Evolutionary conservation across 345 rosid species (phyloP), one percentile per base, ranked within the genome.

Genomic region (Pugionium cornutum): DNA sequence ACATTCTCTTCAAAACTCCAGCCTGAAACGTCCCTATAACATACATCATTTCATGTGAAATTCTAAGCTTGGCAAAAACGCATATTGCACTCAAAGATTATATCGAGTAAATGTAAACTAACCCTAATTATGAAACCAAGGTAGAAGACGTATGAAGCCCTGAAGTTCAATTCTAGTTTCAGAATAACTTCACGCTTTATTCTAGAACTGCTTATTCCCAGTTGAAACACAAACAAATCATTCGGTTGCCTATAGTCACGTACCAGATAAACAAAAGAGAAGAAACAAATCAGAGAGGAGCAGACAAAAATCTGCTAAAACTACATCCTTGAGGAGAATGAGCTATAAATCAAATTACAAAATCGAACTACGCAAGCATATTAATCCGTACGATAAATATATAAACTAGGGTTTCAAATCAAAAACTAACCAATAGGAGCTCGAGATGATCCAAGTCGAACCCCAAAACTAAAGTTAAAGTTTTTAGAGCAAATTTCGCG

Each of bases 41-140:
- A 34, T 7, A 51, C 39, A 62, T 62, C 63, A 44, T 28, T 7
- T 56, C 30, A 7, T 27, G 51, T 31, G 43, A 46, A 61, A 37
- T 26, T 63, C 5, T 31, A 44, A 54, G 60, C 55, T 5, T 29
- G 2, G 55, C 29, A 47, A 42, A 50, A 49, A 50, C 39, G 55
- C n/a, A 29, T 37, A 63, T 39, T 4, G 42, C 41, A 66, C 18
- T 36, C 28, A 53, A 37, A 8, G 5, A 6, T 2, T 40, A 28
- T 48, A 9, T 49, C 6, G 47, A 50, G 70, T 72, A 66, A 58
- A 66, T n/a, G 32, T 40, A 57, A 65, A 35, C 29, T 1, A 49
- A 46, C 28, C 50, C 47, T 54, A 60, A 53, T 34, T 1, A 61
- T 46, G 48, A 39, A 67, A 61, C 26, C 29, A 52, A 51, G 30